Percentiles rank a stretch among this genome's conserved stretches.
Conservation (phyloP, 306 rosid species). For the Prunus kanzakura region DNA sequence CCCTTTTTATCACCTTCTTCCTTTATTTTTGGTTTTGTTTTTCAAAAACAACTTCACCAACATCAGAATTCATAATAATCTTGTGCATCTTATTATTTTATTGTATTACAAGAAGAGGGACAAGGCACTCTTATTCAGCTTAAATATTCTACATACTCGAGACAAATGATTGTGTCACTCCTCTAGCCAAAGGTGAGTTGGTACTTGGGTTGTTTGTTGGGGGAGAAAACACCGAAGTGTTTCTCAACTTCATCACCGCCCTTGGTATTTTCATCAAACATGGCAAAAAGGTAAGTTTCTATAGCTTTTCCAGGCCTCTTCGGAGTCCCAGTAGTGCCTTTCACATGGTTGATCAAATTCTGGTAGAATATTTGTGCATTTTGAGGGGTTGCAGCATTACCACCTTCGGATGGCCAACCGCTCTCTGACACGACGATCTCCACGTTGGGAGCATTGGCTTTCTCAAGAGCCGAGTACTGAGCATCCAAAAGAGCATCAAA, state of each 20-base stretch:
- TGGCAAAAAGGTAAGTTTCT: conserved; percentile 31
- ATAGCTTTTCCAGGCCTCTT: conserved; percentile 28
- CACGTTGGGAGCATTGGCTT: no score
- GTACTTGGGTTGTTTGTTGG: conserved; percentile 21
- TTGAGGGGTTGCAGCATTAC: no score
- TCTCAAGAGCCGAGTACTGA: no score
- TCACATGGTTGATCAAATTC: conserved; percentile 47
- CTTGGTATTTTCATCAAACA: conserved; percentile 34
- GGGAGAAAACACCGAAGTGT: conserved; percentile 33
- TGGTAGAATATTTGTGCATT: background rate
- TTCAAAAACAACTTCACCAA: background rate
- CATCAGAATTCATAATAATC: background rate
- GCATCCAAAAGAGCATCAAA: no score
- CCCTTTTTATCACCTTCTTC: no score
- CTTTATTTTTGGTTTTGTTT: no score
- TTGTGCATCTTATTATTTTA: background rate
- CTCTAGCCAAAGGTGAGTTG: conserved; percentile 18
- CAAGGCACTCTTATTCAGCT: background rate
- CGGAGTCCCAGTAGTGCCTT: conserved; percentile 37
- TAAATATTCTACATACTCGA: background rate
- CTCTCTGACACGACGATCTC: no score
- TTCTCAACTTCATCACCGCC: conserved; percentile 14
- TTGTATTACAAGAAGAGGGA: background rate
- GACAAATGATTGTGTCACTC: background rate
- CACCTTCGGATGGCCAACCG: no score